Evolutionary conservation across 1,284 basidiomycete species (phyloP), one percentile per base, ranked within the genome.

Genomic region (Puccinia hordei): DNA sequence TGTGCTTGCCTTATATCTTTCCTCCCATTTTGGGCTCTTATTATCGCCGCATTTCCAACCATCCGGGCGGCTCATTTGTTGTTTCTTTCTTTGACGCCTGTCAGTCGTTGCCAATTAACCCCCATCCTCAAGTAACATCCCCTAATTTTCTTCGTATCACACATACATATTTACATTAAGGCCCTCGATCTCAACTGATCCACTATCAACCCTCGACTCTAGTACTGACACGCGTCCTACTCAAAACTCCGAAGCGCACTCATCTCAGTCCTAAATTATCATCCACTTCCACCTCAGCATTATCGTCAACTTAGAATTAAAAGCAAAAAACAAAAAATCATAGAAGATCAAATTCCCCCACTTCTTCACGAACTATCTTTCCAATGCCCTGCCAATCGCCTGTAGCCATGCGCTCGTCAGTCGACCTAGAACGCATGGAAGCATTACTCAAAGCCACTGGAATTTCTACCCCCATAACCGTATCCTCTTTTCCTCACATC

Each of bases 21-120:
- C 57, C 57, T 8, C 24, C 57, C 27, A 30, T 33, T 30, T 59
- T 12, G 57, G 19, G 6, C 15, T 33, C n/a, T 59, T 59, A 17
- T 59, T 33, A 30, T 57, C 55, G 55, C 27, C 1, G 57, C 57
- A 27, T 33, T 59, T 33, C 57, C 24, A 59, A 33, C 57, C 57
- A 33, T 59, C 57, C 27, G 24, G 27, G 27, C 30, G 10, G 57
- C 57, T 59, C 30, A 33, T 49, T n/a, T 12, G 27, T 46, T 66
- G n/a, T n/a, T n/a, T n/a, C n/a, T 22, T 35, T 66, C 38, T 66
- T 66, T 44, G 63, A 44, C 63, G 41, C 41, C 63, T 66, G 63
- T 19, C 63, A 66, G 38, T 66, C 63, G 57, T 66, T 66, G 35
- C 61, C 30, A 41, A 44, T 19, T 9, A 33, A n/a, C 19, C 19